phyloP scores from a whole-genome alignment of 2,329 filamentous ascomycete genomes.

The Fusarium praegraminearum region DNA sequence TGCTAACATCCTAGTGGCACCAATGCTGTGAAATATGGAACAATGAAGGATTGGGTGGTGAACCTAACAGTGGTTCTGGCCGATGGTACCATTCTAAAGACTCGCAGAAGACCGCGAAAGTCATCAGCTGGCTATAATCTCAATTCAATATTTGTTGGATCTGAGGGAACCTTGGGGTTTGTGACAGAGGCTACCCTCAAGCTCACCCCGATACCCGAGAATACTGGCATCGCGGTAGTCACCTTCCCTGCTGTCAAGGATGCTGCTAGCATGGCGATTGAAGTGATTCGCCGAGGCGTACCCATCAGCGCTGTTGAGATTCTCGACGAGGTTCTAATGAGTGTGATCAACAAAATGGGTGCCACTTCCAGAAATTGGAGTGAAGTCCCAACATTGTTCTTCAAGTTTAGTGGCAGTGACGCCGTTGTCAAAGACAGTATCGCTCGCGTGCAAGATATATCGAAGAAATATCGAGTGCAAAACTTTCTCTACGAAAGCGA shows the following conservation, averaged over 20 bases:
- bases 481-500: constrained; percentile 73
- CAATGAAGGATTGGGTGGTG: constrained; percentile 92
- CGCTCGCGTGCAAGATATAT: constrained; percentile 63
- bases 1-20: constrained; percentile 63
- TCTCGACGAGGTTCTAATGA: constrained; percentile 90
- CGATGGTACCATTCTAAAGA: constrained; percentile 83
- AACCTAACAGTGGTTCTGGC: constrained; percentile 84
- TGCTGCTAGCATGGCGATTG: constrained; percentile 78
- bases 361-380: constrained; percentile 77
- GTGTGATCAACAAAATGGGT: constrained; percentile 79
- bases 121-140: constrained; percentile 87
- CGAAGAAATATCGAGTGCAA: not conserved
- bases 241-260: constrained; percentile 81
- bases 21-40: constrained; percentile 83
- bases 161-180: constrained; percentile 82
- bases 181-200: constrained; percentile 88
- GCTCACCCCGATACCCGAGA: constrained; percentile 78
- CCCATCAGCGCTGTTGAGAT: constrained; percentile 84
- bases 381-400: constrained; percentile 81
- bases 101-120: constrained; percentile 78
- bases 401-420: constrained; percentile 86
- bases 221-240: constrained; percentile 81
- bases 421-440: constrained; percentile 82
- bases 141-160: constrained; percentile 82
- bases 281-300: constrained; percentile 78